Evolutionary conservation across 2,329 filamentous ascomycete species (phyloP).

Genomic region (Fusarium longipes): DNA sequence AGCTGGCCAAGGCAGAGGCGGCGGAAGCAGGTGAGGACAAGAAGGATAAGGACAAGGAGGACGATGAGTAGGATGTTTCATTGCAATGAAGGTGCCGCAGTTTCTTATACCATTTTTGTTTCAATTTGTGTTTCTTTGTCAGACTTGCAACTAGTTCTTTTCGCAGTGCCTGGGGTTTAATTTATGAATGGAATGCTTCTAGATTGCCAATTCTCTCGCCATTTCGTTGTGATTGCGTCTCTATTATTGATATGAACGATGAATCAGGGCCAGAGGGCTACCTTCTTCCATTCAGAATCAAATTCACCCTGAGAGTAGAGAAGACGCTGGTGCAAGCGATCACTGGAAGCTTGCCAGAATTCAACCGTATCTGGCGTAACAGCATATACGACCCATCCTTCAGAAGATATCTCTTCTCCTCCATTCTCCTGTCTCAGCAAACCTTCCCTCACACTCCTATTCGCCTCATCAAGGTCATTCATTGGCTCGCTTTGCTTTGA

Average conservation of each 20-base stretch:
- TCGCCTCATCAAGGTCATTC: not conserved
- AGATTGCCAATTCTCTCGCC: too few species aligned
- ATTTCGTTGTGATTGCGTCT: too few species aligned
- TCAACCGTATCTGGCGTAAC: not conserved
- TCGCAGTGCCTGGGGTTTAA: too few species aligned
- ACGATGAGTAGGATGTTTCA: accelerated
- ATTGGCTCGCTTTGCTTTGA: slow-evolving; percentile 19
- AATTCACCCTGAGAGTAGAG: not conserved
- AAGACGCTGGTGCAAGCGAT: slow-evolving; percentile 12
- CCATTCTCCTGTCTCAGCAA: not conserved
- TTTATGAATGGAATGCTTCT: too few species aligned
- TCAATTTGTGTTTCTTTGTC: not conserved
- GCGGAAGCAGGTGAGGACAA: not conserved
- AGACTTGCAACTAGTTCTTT: too few species aligned
- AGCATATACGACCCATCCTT: slow-evolving; percentile 13
- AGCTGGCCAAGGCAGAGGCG: slow-evolving; percentile 1
- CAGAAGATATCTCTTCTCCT: not conserved
- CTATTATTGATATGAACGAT: too few species aligned
- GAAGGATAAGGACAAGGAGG: not conserved
- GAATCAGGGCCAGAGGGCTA: not conserved
- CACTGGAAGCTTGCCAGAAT: slow-evolving; percentile 20
- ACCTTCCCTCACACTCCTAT: not conserved
- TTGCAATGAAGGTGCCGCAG: not conserved
- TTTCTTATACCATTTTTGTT: not conserved
- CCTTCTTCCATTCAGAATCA: not conserved